Base-by-base conservation (phyloP, 352 stramenopile genomes). In the Globisporangium sylvaticum region DNA sequence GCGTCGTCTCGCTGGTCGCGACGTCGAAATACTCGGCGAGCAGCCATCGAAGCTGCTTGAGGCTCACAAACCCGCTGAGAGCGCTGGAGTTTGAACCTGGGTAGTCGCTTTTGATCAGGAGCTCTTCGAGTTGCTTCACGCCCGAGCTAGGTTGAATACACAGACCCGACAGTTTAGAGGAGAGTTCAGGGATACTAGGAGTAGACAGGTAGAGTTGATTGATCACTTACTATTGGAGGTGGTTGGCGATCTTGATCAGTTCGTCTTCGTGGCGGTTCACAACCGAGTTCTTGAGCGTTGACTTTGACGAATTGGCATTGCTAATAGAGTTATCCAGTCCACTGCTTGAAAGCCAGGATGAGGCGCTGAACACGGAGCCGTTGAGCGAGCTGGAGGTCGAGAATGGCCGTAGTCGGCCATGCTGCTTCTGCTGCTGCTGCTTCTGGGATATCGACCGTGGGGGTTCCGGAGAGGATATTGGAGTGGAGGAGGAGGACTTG, bases 31-130 rank as follows among this genome's bases (percentile, higher is more conserved):
- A 48, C 32, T 88, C 72, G 0, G 34, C 55, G 14, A 91, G 65
- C 10, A 84, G 50, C 66, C 68, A 86, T 5, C 71, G 73, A 20
- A 91, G 58, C 24, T 89, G 71, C 59, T 83, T 83, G 50, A 89
- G 70, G 10, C 66, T 78, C 8, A 91, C 66, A 67, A 88, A 91
- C 8, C 79, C 80, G 9, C 56, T 77, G 3, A 25, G 39, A 0
- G 52, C 46, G n/a, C 18, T 20, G 9, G 20, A 0, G 29, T 15
- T 22, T 27, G 29, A 48, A 22, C 10, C 24, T 25, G 32, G 6
- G 6, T 32, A 44, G 32, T 87, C 77, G 9, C 25, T 50, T 31
- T 79, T 58, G 0, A 60, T n/a, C 3, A 89, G 52, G 6, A 79
- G 44, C 4, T 73, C 64, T 42, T 91, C 80, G 1, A 91, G 69